phyloP scores from a whole-genome alignment of 1,284 basidiomycete genomes.

The Leccinum subspadiceum region DNA sequence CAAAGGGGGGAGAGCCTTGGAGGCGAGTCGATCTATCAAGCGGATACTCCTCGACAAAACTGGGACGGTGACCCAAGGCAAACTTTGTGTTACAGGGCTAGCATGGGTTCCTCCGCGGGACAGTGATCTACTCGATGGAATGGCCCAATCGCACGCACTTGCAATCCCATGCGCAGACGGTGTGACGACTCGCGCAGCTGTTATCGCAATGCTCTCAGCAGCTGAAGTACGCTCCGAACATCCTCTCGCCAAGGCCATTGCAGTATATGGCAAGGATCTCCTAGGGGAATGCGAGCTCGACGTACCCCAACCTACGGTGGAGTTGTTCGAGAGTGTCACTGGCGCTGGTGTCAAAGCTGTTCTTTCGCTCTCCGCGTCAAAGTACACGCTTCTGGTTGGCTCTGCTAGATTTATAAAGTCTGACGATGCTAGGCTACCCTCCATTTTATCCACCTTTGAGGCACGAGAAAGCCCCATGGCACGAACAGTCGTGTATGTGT shows the following conservation, averaged over 20 bases:
- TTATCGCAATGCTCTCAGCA: constrained; percentile 81
- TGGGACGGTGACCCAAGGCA: constrained; percentile 92
- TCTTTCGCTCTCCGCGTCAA: constrained; percentile 47
- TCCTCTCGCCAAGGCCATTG: constrained; percentile 91
- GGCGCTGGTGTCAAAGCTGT: constrained; percentile 85
- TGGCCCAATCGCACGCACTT: constrained; percentile 43
- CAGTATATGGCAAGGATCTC: constrained; percentile 73
- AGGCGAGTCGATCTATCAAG: constrained; percentile 83
- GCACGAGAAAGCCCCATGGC: constrained; percentile 64
- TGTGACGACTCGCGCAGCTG: constrained; percentile 54
- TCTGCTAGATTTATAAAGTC: constrained; percentile 68
- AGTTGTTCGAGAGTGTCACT: constrained; percentile 82
- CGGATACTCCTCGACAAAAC: constrained; percentile 96
- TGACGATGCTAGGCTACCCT: constrained; percentile 51
- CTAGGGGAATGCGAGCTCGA: constrained; percentile 43
- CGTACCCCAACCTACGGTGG: constrained; percentile 43
- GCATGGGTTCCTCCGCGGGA: constrained; percentile 66
- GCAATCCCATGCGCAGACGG: constrained; percentile 60
- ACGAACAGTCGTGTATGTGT: constrained; percentile 84
- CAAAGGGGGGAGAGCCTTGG: constrained; percentile 94
- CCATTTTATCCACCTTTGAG: constrained; percentile 62
- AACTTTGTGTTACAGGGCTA: constrained; percentile 70
- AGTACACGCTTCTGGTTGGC: constrained; percentile 69
- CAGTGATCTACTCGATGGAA: constrained; percentile 25
- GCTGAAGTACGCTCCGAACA: constrained; percentile 94